Base-by-base conservation (phyloP, 2,329 filamentous ascomycete species). In the Sporothrix euskadiensis region DNA sequence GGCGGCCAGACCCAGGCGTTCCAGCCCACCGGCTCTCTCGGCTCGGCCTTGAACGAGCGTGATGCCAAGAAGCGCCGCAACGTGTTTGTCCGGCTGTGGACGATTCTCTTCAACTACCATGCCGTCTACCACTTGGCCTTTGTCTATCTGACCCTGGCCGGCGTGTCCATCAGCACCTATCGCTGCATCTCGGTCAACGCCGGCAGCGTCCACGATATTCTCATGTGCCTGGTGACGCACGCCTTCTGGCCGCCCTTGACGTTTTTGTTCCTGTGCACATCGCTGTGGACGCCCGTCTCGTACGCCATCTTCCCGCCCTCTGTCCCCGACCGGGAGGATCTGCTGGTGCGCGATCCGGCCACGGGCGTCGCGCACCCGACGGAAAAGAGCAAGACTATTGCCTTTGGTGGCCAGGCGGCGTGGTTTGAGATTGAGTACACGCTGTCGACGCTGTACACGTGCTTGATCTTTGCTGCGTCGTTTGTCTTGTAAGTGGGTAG, bases 191-290 rank as follows among this genome's bases (percentile, higher is more conserved):
- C 81, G 57, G 76, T 81, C 16, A 79, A 83, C 22, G 76, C 80
- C 26, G 86, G 84, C 81, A 88, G 81, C 81, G 88, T 88, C 82
- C 87, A 86, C 81, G 85, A 86, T 8, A 80, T 84, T n/a, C 81
- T 88, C 22, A 78, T 86, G 70, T 85, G 84, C 76, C 81, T 90
- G 10, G 78, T 90, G 35, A 89, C 88, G 0, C 88, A 90, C 78
- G 87, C 87, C 10, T 87, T 87, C 80, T 90, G 88, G 88, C 88
- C 88, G 9, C 88, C 88, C 0, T 77, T 89, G 68, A 85, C 87
- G 0, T 89, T 88, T 80, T 76, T 89, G 56, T 86, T 87, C 78
- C 83, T 86, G 68, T 85, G 84, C 81, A 85, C 82, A 56, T 86
- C 86, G 1, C 80, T 88, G 32, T 89, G 87, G 86, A 87, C 84